Base-by-base conservation (phyloP, 2,329 filamentous ascomycete genomes). In the Diplodia mutila region DNA sequence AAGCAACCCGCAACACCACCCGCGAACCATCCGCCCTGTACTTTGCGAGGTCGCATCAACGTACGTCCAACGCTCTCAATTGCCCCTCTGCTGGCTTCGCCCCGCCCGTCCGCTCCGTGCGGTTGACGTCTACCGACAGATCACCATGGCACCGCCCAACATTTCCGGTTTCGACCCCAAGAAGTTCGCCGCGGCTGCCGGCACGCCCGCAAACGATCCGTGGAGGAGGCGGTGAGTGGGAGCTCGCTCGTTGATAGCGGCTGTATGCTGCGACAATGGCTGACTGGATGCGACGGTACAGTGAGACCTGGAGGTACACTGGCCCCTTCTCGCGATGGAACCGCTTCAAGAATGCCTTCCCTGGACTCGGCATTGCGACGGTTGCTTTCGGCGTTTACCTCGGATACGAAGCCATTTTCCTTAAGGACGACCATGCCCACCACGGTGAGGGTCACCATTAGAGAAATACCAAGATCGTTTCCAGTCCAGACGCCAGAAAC, bases 231-330 rank as follows among this genome's bases (percentile, higher is more conserved):
- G 84, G 88, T 90, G 83, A 73, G 85, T 74, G 29, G 67, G 55
- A 27, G 29, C 21, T 37, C 21, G 34, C 69, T 68, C 18, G 32
- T 51, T 39, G 34, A 25, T 46, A 27, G 4, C 11, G 29, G 11
- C 67, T 53, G 11, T 18, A 64, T 14, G 32, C 53, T 23, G 59
- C 25, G 52, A 37, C 52, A 16, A 27, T 25, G 23, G 39, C 61
- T 69, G 61, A 63, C 53, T 32, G 48, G 48, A 37, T 18, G 57
- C 29, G 25, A 27, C 52, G 21, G 51, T 37, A 27, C 79, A 99
- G 95, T 77, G 95, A 99, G 85, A 87, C 91, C 77, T 99, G 95
- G 95, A 88, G 95, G 81, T 97, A 97, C 85, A 89, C 87, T 42
- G 95, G 94, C 71, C 90, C 88, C 66, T 98, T 97, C 85, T 90